Conservation (phyloP, 306 rosid genomes). For the Ormosia emarginata region DNA sequence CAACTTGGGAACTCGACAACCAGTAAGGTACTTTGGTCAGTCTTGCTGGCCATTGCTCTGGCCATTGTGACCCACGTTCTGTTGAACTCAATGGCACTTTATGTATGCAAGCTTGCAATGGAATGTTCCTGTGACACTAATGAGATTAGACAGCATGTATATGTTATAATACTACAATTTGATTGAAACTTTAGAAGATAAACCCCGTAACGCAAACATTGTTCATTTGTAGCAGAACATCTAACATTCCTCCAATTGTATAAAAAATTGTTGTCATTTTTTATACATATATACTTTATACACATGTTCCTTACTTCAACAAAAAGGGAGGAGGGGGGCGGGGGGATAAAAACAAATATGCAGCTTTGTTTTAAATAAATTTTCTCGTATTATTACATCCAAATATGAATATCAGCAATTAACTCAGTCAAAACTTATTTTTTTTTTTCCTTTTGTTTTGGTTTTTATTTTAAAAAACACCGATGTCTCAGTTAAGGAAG, state of each 20-base stretch:
- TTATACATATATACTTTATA: background rate
- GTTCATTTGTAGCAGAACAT: conserved; percentile 2
- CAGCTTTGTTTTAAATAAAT: background rate
- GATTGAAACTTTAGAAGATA: background rate
- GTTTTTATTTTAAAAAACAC: background rate
- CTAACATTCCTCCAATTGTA: background rate
- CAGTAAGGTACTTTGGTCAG: conserved; percentile 79
- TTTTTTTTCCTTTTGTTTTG: background rate
- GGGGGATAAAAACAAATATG: background rate
- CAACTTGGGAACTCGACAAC: conserved; percentile 81
- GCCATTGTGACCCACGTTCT: conserved; percentile 87
- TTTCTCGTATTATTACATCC: background rate
- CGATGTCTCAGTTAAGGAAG: background rate
- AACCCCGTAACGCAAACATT: background rate
- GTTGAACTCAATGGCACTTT: conserved; percentile 57
- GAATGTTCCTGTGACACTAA: conserved; percentile 61
- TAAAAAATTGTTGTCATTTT: background rate
- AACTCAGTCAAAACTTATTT: background rate
- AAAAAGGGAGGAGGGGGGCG: background rate
- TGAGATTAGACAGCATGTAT: conserved; percentile 18
- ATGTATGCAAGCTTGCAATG: conserved; percentile 90
- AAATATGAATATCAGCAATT: conserved; percentile 8
- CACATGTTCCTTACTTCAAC: background rate
- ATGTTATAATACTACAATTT: background rate
- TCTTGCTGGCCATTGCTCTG: conserved; percentile 86